phyloP scores from a whole-genome alignment of 2,329 filamentous ascomycete genomes.

The Zymoseptoria passerinii region DNA sequence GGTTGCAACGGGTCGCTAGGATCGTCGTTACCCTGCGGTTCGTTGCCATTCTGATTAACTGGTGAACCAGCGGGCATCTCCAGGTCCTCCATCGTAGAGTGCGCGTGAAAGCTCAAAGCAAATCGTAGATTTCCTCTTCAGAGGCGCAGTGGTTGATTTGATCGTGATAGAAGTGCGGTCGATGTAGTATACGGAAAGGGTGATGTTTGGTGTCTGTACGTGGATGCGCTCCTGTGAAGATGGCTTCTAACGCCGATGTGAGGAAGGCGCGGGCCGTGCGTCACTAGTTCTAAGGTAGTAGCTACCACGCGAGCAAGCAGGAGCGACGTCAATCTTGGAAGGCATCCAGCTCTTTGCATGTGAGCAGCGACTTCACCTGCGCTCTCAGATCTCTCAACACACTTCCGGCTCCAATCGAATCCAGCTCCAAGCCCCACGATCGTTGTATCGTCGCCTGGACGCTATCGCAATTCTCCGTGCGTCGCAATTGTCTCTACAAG shows the following conservation, averaged over 20 bases:
- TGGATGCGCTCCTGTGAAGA: background rate
- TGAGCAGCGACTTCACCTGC: background rate
- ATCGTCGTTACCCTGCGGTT: conserved; percentile 42
- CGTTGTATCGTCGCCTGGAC: background rate
- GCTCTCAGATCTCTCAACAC: background rate
- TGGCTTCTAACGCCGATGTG: background rate
- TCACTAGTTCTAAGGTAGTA: background rate
- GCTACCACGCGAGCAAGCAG: background rate
- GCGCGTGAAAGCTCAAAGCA: background rate
- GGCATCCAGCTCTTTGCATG: background rate
- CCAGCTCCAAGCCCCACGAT: background rate
- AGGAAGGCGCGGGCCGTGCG: background rate
- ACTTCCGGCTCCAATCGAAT: background rate
- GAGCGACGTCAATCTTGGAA: conserved; percentile 1
- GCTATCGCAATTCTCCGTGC: background rate
- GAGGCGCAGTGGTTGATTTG: background rate
- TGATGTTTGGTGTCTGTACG: background rate
- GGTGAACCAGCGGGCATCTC: conserved; percentile 29
- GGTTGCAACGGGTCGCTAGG: conserved; percentile 39
- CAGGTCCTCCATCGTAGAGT: conserved; percentile 36
- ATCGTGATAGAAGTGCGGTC: background rate
- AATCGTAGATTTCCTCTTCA: background rate
- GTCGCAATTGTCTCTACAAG: conserved; percentile 2
- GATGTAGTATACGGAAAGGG: background rate
- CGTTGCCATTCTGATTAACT: conserved; percentile 32